Evolutionary conservation across 1,284 basidiomycete genomes (phyloP).

Genomic region (Ustilago crameri): DNA sequence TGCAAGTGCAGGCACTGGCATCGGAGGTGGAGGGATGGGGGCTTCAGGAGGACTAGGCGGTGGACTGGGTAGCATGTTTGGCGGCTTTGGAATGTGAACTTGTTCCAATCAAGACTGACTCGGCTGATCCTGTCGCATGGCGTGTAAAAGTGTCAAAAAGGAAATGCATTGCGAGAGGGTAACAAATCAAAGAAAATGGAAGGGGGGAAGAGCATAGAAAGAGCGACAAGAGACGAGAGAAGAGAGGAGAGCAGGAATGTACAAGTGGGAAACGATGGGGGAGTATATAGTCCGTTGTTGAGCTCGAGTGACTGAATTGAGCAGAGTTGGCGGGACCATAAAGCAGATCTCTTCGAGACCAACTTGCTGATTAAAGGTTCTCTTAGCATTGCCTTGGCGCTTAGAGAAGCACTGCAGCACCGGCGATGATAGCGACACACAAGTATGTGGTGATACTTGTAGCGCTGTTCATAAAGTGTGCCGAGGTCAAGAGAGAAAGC

Average conservation of each 20-base stretch:
- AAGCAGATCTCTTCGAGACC: too few species aligned
- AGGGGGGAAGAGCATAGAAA: constrained; percentile 6
- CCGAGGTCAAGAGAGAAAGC: constrained; percentile 18
- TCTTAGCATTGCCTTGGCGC: not conserved
- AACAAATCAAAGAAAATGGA: constrained; percentile 4
- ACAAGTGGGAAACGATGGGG: constrained; percentile 5
- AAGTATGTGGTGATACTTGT: constrained; percentile 20
- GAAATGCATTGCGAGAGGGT: constrained; percentile 25
- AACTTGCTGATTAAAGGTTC: too few species aligned
- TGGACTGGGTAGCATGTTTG: not conserved
- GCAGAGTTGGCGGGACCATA: too few species aligned
- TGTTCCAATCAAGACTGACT: too few species aligned
- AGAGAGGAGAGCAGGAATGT: constrained; percentile 7
- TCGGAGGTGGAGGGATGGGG: not conserved
- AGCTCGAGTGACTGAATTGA: not conserved
- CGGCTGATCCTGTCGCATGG: too few species aligned
- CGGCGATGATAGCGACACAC: constrained; percentile 26
- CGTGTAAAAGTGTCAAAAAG: not conserved
- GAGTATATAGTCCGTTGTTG: constrained; percentile 17
- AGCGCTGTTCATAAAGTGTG: constrained; percentile 25
- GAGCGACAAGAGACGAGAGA: constrained; percentile 6
- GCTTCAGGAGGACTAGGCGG: not conserved
- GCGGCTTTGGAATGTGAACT: constrained; percentile 1
- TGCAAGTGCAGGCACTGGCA: not conserved
- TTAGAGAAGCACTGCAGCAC: constrained; percentile 28